phyloP scores from a whole-genome alignment of 2,329 filamentous ascomycete genomes.

The Fusarium decemcellulare region DNA sequence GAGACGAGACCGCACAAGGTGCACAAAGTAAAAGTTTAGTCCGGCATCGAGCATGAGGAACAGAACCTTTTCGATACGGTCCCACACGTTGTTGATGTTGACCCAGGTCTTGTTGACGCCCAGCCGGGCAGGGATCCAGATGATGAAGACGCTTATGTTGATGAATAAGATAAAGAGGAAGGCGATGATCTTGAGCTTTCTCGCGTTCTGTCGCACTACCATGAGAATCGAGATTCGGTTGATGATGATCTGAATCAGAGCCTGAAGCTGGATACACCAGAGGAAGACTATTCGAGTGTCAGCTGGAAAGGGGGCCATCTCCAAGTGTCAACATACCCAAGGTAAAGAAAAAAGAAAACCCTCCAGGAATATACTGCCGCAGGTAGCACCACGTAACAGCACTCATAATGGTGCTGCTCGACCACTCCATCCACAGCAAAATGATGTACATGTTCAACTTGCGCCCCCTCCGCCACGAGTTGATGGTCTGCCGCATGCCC shows the following conservation, averaged over 20 bases:
- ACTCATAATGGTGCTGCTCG: conserved; percentile 44
- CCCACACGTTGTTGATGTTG: conserved; percentile 65
- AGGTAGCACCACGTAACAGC: conserved; percentile 47
- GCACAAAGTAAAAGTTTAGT: conserved; percentile 68
- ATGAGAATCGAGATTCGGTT: conserved; percentile 67
- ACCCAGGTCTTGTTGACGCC: conserved; percentile 58
- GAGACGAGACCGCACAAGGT: conserved; percentile 59
- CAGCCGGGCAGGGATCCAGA: conserved; percentile 68
- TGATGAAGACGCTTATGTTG: conserved; percentile 66
- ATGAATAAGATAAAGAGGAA: conserved; percentile 60
- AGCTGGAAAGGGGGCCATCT: background rate
- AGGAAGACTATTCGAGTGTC: conserved; percentile 35
- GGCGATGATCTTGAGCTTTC: conserved; percentile 59
- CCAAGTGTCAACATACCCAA: conserved; percentile 24
- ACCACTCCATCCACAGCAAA: conserved; percentile 44
- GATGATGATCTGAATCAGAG: conserved; percentile 69
- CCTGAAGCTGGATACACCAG: conserved; percentile 63
- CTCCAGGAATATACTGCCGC: conserved; percentile 40
- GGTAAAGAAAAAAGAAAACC: conserved; percentile 44
- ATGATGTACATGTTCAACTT: conserved; percentile 43
- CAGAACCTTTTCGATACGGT: conserved; percentile 66
- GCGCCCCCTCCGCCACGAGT: conserved; percentile 42
- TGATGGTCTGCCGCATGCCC: conserved; percentile 38
- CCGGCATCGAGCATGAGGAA: conserved; percentile 64
- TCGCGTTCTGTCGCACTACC: conserved; percentile 54